These are phyloP conservation scores for Pilaira anomala DNA, from an alignment of 192 early-diverging fungal species.

Conservation along the genomic window DNA sequence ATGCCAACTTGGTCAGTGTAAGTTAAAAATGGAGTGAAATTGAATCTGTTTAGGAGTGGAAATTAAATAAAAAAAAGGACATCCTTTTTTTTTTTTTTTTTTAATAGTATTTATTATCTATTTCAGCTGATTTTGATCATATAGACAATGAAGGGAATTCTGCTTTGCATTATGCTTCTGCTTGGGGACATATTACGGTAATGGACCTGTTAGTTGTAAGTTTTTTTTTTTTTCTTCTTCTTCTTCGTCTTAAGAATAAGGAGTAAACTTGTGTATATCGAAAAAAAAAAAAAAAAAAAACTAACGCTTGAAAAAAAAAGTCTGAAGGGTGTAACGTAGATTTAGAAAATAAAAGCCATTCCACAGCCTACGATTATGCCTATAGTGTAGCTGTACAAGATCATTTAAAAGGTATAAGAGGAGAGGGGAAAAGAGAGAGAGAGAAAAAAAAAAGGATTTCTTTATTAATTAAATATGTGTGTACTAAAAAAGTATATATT, in stretches of 20 bases:
- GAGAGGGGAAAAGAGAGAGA: not conserved
- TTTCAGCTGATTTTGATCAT: slow-evolving; percentile 39
- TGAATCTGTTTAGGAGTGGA: not conserved
- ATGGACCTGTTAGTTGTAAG: slow-evolving; percentile 33
- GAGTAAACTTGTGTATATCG: too few relatives aligned
- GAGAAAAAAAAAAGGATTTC: too few relatives aligned
- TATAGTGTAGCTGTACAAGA: slow-evolving; percentile 25
- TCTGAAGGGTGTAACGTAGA: slow-evolving; percentile 32
- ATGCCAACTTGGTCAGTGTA: slow-evolving; percentile 37
- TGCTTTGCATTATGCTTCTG: slow-evolving; percentile 38
- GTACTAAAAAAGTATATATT: not conserved
- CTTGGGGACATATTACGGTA: slow-evolving; percentile 37
- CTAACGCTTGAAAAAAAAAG: slow-evolving; percentile 9
- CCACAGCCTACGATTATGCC: slow-evolving; percentile 31
- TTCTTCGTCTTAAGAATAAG: too few relatives aligned
- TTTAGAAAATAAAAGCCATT: slow-evolving; percentile 24
- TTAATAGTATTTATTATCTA: slow-evolving; percentile 34
- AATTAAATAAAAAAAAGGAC: not conserved
- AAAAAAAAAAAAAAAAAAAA: too few relatives aligned
- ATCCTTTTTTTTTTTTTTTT: too few relatives aligned
- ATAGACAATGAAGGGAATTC: slow-evolving; percentile 42
- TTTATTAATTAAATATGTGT: not conserved
- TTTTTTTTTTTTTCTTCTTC: too few relatives aligned
- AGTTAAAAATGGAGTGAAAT: not conserved
- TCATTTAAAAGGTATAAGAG: slow-evolving; percentile 26